These are phyloP conservation scores for Collybia sp. DNA, from an alignment of 768 basidiomycete species.

Conservation along the genomic window DNA sequence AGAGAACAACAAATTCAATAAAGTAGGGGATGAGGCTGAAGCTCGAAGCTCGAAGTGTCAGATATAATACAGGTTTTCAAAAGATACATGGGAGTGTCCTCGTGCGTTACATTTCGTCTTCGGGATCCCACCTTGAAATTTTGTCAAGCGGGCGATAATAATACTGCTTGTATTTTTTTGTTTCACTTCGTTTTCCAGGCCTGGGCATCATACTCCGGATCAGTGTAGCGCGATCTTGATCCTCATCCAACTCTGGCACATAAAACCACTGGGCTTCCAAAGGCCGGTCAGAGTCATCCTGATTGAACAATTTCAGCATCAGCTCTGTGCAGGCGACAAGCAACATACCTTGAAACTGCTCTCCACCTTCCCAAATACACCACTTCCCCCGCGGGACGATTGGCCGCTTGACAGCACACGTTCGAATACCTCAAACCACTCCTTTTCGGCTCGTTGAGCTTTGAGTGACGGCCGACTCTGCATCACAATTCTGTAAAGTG, in stretches of 20 bases:
- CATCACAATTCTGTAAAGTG: constrained; percentile 48
- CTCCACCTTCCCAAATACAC: constrained; percentile 72
- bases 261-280: constrained; percentile 74
- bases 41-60: too few species aligned
- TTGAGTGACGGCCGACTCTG: constrained; percentile 49
- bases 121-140: constrained; percentile 69
- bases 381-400: constrained; percentile 34
- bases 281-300: constrained; percentile 46
- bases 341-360: constrained; percentile 51
- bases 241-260: constrained; percentile 65
- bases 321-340: constrained; percentile 2
- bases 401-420: constrained; percentile 42
- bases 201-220: constrained; percentile 73
- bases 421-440: constrained; percentile 48
- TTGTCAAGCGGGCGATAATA: constrained; percentile 75
- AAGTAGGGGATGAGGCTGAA: too few species aligned
- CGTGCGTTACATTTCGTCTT: constrained; percentile 46
- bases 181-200: constrained; percentile 67
- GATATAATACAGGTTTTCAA: too few species aligned
- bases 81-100: neutral
- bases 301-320: constrained; percentile 3
- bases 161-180: constrained; percentile 84
- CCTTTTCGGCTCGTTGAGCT: constrained; percentile 30
- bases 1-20: too few species aligned
- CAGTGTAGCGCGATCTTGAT: constrained; percentile 63